Evolutionary conservation across 352 stramenopile genomes (phyloP), one percentile per base, ranked within the genome.

Genomic region (Globisporangium paddicum): DNA sequence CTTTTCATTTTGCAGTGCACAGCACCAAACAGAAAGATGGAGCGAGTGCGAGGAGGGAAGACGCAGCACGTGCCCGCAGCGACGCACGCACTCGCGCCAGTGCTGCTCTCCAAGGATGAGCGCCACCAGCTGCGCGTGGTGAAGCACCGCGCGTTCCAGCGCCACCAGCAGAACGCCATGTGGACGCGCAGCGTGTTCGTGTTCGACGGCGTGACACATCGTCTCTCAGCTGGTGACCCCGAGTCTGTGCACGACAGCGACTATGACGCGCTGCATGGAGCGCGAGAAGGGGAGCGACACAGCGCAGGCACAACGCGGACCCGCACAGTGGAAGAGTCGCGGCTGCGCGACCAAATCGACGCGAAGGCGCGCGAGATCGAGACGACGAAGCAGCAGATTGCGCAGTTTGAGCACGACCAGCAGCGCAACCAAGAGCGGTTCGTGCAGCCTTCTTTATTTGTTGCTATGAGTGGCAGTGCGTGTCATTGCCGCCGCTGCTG

Each of bases 91-190:
- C 34, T 57, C 45, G 51, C 61, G 34, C 65, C 72, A 18, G 62
- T 78, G 1, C 56, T 78, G 28, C 67, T 87, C 8, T 88, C 77
- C 25, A 53, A 50, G 9, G 80, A 87, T 18, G 66, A 77, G 48
- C 62, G 68, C 1, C 73, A 82, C 52, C 73, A 82, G 32, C 60
- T 89, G 48, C 75, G 79, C 6, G 58, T 68, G 19, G 60, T 66
- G 38, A 78, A 75, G n/a, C 77, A 86, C 26, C 67, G 73, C 21
- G 80, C 77, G 14, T 87, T 81, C 50, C 71, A 81, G 58, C 77
- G 80, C 21, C 71, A 73, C 46, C 77, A 87, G 63, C 77, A 85
- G 62, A 90, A 87, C 60, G 76, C 77, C 19, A 71, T 70, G 52
- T 88, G 72, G 77, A 76, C 74, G 40, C 66, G 66, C 42, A 68